A percentile compares a stretch with the other conserved stretches of the same genome.
Evolutionary conservation across 352 stramenopile species (phyloP).

Genomic region (Pythium chondricola): DNA sequence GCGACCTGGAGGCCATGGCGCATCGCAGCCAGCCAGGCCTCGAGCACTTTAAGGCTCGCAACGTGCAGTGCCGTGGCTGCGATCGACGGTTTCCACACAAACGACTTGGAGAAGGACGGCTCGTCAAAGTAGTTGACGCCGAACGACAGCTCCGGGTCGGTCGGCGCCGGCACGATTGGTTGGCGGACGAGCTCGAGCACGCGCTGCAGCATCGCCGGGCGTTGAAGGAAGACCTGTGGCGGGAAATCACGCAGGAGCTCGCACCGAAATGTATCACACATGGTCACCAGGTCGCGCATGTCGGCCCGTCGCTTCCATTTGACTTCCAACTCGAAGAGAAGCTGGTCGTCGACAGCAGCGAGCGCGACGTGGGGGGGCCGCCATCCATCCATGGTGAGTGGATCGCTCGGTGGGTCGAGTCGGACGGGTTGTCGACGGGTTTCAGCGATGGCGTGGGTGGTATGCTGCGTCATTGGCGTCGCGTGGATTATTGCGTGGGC

Average conservation of each 20-base stretch:
- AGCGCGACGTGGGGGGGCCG: slow-evolving; percentile 46
- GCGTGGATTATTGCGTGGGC: neutral
- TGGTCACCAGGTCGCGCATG: slow-evolving; percentile 38
- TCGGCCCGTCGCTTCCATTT: slow-evolving; percentile 47
- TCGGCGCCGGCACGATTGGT: slow-evolving; percentile 35
- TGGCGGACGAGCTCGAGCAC: slow-evolving; percentile 59
- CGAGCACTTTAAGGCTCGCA: slow-evolving; percentile 52
- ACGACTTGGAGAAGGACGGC: slow-evolving; percentile 29
- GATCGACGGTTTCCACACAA: slow-evolving; percentile 42
- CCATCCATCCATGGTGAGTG: slow-evolving; percentile 32
- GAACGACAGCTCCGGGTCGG: slow-evolving; percentile 17
- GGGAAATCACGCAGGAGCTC: slow-evolving; percentile 64
- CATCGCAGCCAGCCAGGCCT: slow-evolving; percentile 48
- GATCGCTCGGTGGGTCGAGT: neutral
- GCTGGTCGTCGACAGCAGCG: slow-evolving; percentile 53
- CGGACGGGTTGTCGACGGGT: no score
- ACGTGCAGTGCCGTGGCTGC: slow-evolving; percentile 43
- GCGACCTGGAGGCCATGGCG: slow-evolving; percentile 20
- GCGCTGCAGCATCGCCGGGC: slow-evolving; percentile 46
- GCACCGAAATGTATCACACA: slow-evolving; percentile 43
- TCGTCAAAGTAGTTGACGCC: slow-evolving; percentile 79
- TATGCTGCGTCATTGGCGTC: neutral
- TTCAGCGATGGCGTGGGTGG: no score
- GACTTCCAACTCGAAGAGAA: slow-evolving; percentile 77
- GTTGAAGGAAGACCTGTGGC: slow-evolving; percentile 59